Evolutionary conservation across 163 green algal species (phyloP), one percentile per base, ranked within the genome.

Genomic region (Coccomyxa subellipsoidea): DNA sequence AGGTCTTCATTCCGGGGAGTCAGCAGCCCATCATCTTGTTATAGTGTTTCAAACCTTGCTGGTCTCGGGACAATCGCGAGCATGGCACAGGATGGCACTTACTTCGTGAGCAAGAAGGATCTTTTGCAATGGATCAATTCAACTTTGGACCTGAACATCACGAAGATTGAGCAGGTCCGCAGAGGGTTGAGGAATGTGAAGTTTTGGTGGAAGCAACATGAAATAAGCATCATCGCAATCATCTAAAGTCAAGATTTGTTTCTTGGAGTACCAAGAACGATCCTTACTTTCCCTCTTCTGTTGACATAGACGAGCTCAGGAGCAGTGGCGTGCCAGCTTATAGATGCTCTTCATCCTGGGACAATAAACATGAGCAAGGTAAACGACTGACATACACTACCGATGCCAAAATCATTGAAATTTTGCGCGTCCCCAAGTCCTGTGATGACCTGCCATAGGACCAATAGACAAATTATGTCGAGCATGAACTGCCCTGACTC

Each of bases 281-380:
- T 1, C 8, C 69, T 4, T 36, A 69, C 18, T 9, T 35, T 34
- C 8, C 9, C 69, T 66, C 40, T 77, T 53, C 27, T 80, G 38
- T 40, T 35, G 31, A 66, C 59, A 38, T 85, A 96, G 92, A 96
- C 94, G 6, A 90, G 89, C 23, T 92, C 88, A 39, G 95, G 96
- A n/a, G 96, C 96, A 27, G 93, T 98, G 12, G 92, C 93, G 0
- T 99, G 97, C 81, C 96, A 99, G 86, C 86, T 99, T 12, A 92
- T 99, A 85, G 97, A 99, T 80, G 93, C 90, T 2, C 84, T 98
- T 54, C 93, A 98, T 79, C 94, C 93, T 10, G 91, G 92, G 23
- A 76, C 82, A 0, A 90, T 99, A 3, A 92, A 93, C 7, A 94
- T 99, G 91, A 88, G 90, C 69, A 99, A 98, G 91, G 95, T 96